Evolutionary conservation across 164 flowering plant genomes (phyloP).

Genomic region (Vitis riparia): DNA sequence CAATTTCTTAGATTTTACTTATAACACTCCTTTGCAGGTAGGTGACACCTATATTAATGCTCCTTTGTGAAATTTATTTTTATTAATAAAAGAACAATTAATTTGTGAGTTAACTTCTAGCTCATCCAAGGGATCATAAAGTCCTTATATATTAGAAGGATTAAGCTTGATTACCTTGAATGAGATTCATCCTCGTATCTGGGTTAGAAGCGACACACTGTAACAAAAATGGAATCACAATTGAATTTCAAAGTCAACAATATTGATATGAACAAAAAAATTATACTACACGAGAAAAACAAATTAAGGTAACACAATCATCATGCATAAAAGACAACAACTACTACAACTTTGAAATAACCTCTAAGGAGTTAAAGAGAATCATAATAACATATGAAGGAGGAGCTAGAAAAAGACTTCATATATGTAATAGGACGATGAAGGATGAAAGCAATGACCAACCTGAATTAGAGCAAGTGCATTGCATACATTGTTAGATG

Average conservation of each 20-base stretch:
- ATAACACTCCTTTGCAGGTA: too few species aligned
- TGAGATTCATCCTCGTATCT: conserved; percentile 8
- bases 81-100: too few species aligned
- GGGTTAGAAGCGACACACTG: conserved; percentile 20
- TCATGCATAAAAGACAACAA: too few species aligned
- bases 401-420: not conserved
- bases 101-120: too few species aligned
- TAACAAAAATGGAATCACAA: not conserved
- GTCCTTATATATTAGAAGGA: not conserved
- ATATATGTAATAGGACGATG: not conserved
- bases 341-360: too few species aligned
- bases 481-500: conserved; percentile 8
- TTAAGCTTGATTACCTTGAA: conserved; percentile 16
- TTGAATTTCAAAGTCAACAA: not conserved
- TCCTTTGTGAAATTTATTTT: too few species aligned
- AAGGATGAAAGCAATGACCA: not conserved
- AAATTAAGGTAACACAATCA: too few species aligned
- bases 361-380: too few species aligned
- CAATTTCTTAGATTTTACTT: too few species aligned
- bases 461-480: conserved; percentile 24
- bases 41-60: too few species aligned
- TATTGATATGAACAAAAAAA: not conserved
- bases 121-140: too few species aligned
- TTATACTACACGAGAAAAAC: not conserved
- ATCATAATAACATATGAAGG: not conserved